Conservation (phyloP, 345 rosid genomes). For the Brassica incana region DNA sequence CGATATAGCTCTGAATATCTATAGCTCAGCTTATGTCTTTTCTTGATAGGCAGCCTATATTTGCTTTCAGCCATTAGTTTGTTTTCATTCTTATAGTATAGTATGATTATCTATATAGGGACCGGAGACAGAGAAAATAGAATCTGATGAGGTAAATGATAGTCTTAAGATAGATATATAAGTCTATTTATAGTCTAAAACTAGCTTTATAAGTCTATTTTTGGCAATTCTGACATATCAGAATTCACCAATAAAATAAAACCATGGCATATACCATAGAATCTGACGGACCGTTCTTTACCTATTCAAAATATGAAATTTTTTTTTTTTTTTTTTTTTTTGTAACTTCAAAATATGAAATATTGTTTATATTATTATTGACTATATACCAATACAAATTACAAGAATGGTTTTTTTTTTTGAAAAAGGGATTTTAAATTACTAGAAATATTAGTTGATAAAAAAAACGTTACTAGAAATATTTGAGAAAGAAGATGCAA, state of each 20-base stretch:
- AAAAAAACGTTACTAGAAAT: neutral
- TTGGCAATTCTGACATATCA: neutral
- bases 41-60: neutral
- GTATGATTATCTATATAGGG: neutral
- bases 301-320: neutral
- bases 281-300: neutral
- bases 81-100: neutral
- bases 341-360: neutral
- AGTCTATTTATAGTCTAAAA: slow-evolving; percentile 7
- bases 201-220: neutral
- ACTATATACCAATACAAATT: neutral
- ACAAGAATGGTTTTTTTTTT: neutral
- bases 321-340: no score
- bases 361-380: neutral
- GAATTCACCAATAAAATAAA: neutral
- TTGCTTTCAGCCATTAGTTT: neutral
- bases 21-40: neutral
- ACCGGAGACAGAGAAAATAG: neutral
- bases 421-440: no score
- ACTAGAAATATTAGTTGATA: no score
- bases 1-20: neutral
- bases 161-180: slow-evolving; percentile 1
- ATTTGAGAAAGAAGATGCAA: slow-evolving; percentile 6
- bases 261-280: neutral
- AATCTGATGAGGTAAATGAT: neutral